These are phyloP conservation scores for Spinacia oleracea DNA, from an alignment of 179 eudicot genomes.

Conservation along the genomic window DNA sequence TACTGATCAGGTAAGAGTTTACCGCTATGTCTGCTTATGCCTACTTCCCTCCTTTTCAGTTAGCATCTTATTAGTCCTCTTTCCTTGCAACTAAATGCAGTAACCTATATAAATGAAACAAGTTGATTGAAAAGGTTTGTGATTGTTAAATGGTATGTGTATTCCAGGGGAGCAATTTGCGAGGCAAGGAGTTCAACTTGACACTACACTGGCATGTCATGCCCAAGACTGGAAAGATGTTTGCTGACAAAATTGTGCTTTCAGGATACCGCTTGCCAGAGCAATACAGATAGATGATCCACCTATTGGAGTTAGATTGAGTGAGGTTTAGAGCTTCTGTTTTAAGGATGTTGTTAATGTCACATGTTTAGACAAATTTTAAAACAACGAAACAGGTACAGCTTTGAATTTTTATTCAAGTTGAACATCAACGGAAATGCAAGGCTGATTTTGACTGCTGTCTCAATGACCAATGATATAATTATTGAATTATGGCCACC, in stretches of 20 bases:
- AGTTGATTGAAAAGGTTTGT: neutral
- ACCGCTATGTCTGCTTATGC: neutral
- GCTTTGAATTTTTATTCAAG: neutral
- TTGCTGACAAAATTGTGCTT: constrained; percentile 73
- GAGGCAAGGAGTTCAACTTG: constrained; percentile 83
- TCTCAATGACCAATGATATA: neutral
- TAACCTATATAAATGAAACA: too few relatives aligned
- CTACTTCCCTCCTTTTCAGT: neutral
- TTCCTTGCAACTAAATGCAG: neutral
- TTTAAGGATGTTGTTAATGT: constrained; percentile 7
- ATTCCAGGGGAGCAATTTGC: constrained; percentile 77
- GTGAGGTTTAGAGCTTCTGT: neutral
- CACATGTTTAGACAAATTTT: constrained; percentile 10
- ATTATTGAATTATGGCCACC: neutral
- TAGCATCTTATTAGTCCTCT: constrained; percentile 1
- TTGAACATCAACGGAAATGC: neutral
- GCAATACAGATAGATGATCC: constrained; percentile 65
- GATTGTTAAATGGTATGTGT: neutral
- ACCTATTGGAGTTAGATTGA: neutral
- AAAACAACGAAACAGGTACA: constrained; percentile 12
- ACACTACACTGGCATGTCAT: constrained; percentile 98
- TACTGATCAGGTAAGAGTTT: constrained; percentile 61
- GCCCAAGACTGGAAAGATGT: constrained; percentile 99
- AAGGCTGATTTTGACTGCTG: neutral
- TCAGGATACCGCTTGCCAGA: constrained; percentile 76